These are phyloP conservation scores for Mollisiaceae sp. DNA, from an alignment of 2,329 filamentous ascomycete species.

Conservation along the genomic window DNA sequence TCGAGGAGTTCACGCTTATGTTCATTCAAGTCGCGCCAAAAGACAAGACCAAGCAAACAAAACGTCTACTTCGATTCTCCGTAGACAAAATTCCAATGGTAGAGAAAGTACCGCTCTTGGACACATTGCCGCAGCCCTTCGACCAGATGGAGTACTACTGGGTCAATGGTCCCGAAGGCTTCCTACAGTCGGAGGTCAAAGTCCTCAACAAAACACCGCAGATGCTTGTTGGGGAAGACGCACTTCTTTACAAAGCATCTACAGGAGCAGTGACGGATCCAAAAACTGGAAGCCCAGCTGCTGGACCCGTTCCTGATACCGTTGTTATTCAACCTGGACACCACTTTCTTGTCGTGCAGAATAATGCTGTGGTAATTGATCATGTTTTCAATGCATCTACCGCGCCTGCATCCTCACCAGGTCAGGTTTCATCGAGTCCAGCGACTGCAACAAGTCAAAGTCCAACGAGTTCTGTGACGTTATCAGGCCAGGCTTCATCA, in stretches of 20 bases:
- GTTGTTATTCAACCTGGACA: neutral
- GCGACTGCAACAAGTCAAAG: neutral
- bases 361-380: neutral
- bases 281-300: neutral
- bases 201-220: neutral
- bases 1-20: neutral
- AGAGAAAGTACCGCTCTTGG: neutral
- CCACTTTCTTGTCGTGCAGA: conserved; percentile 1
- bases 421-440: neutral
- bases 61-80: neutral
- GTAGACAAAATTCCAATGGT: conserved; percentile 2
- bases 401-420: neutral
- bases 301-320: neutral
- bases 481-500: neutral
- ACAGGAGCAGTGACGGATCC: neutral
- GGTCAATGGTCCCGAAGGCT: neutral
- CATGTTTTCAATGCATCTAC: neutral
- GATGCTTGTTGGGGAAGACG: neutral
- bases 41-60: neutral
- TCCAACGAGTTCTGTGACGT: neutral
- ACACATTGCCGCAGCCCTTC: neutral
- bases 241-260: neutral
- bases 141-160: neutral
- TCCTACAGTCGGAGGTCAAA: neutral
- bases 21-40: neutral